phyloP scores from a whole-genome alignment of 2,329 filamentous ascomycete genomes.

The Cercospora sp. region DNA sequence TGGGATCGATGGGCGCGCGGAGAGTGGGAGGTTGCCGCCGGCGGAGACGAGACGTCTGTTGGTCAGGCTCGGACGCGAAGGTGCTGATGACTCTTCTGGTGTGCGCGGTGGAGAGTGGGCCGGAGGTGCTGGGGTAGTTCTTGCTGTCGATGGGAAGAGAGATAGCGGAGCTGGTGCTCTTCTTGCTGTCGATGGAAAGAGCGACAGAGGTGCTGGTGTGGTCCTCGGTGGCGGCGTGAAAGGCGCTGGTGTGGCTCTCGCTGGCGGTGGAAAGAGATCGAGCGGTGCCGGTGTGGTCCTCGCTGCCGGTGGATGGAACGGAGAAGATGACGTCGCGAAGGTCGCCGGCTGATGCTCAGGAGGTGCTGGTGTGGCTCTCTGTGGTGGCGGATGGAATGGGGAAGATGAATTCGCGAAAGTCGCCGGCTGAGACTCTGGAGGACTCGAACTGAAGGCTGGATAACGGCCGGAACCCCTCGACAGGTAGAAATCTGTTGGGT shows the following conservation, averaged over 20 bases:
- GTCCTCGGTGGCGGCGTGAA: background rate
- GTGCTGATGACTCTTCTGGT: background rate
- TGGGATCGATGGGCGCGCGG: background rate
- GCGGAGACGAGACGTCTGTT: constrained; percentile 6
- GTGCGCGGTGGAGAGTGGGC: background rate
- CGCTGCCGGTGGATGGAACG: background rate
- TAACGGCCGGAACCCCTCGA: constrained; percentile 4
- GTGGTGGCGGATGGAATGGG: background rate
- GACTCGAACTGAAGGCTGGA: background rate
- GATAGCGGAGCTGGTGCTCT: background rate
- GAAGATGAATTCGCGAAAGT: background rate
- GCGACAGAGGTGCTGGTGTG: background rate
- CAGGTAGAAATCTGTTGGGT: constrained; percentile 1
- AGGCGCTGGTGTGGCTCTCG: background rate
- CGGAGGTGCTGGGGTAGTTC: background rate
- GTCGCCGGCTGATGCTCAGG: background rate
- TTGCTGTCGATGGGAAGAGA: background rate
- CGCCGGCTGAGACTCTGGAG: background rate
- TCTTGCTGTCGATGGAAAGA: background rate
- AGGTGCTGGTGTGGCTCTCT: background rate
- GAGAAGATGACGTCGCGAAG: background rate
- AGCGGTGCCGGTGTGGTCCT: background rate
- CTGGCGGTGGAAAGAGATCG: background rate
- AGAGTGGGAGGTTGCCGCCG: constrained; percentile 1
- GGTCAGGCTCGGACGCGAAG: background rate